These are phyloP conservation scores for Wickerhamomyces mucosus DNA, from an alignment of 805 yeast species.

Conservation along the genomic window DNA sequence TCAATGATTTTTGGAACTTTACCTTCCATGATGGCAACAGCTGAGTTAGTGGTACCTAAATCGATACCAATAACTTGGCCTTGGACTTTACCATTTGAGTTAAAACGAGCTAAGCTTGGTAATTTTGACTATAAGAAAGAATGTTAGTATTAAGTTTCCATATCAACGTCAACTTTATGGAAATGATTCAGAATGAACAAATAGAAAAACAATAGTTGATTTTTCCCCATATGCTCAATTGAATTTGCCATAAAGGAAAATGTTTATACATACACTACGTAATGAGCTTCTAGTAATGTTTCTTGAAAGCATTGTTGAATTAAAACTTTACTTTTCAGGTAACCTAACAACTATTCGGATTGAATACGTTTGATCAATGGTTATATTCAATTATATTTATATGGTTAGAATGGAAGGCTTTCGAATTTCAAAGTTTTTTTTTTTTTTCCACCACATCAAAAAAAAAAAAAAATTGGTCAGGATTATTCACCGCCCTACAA, in stretches of 20 bases:
- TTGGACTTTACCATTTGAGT: slow-evolving; percentile 38
- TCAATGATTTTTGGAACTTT: slow-evolving; percentile 59
- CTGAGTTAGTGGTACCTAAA: slow-evolving; percentile 81
- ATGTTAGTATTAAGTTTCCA: not conserved
- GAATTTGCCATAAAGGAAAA: no score
- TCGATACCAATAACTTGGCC: slow-evolving; percentile 67
- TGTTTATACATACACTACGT: slow-evolving; percentile 16
- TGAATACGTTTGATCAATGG: not conserved
- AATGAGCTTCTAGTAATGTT: slow-evolving; percentile 17
- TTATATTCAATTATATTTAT: no score
- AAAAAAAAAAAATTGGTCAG: no score
- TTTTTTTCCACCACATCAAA: no score
- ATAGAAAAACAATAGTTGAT: no score
- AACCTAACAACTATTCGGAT: not conserved
- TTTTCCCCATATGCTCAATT: no score
- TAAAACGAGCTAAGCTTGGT: slow-evolving; percentile 31
- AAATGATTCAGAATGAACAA: no score
- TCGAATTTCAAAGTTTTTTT: no score
- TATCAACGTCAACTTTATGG: not conserved
- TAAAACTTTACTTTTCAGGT: not conserved
- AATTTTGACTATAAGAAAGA: slow-evolving; percentile 13
- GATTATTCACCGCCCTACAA: no score
- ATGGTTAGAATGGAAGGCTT: no score
- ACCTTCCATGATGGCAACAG: slow-evolving; percentile 50
- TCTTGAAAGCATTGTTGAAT: slow-evolving; percentile 18